These are phyloP conservation scores for Aspergillus eucalypticola DNA, from an alignment of 2,329 filamentous ascomycete genomes.

Conservation along the genomic window DNA sequence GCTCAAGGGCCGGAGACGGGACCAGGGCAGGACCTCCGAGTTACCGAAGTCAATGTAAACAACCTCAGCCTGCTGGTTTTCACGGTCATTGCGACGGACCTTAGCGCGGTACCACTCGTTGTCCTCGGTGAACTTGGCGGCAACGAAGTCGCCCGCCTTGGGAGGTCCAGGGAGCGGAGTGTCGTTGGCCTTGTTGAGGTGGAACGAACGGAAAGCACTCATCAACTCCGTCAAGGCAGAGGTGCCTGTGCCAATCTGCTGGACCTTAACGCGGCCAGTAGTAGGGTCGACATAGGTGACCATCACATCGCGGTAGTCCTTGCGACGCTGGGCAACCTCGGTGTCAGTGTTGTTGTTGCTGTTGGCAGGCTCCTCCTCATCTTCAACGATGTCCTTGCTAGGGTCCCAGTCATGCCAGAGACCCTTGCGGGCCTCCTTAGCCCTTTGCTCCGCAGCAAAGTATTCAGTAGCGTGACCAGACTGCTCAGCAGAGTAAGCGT, in stretches of 20 bases:
- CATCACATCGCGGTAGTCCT: constrained; percentile 91
- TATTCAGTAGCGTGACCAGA: constrained; percentile 86
- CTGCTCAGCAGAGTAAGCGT: constrained; percentile 94
- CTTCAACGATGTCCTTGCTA: constrained; percentile 71
- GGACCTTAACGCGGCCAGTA: constrained; percentile 81
- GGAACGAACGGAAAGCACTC: constrained; percentile 87
- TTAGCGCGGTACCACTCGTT: constrained; percentile 92
- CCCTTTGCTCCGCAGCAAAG: constrained; percentile 80
- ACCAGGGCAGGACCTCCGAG: constrained; percentile 84
- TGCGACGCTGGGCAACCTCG: constrained; percentile 63
- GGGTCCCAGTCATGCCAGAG: constrained; percentile 96
- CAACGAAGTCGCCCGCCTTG: constrained; percentile 88
- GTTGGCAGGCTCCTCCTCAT: constrained; percentile 51
- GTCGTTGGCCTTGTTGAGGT: constrained; percentile 79
- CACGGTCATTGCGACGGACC: constrained; percentile 87
- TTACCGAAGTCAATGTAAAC: constrained; percentile 97
- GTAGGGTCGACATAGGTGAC: constrained; percentile 82
- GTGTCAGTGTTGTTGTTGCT: constrained; percentile 54
- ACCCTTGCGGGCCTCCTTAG: constrained; percentile 84
- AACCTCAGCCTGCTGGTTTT: constrained; percentile 84
- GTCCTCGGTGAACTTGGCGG: constrained; percentile 86
- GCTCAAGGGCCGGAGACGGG: constrained; percentile 75
- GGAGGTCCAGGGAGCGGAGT: constrained; percentile 71
- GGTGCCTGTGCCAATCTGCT: constrained; percentile 85
- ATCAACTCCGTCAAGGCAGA: constrained; percentile 83